Percentiles rank a stretch among this genome's conserved stretches.
Conservation (phyloP, 805 yeast genomes). For the Cephaloascus fragrans region DNA sequence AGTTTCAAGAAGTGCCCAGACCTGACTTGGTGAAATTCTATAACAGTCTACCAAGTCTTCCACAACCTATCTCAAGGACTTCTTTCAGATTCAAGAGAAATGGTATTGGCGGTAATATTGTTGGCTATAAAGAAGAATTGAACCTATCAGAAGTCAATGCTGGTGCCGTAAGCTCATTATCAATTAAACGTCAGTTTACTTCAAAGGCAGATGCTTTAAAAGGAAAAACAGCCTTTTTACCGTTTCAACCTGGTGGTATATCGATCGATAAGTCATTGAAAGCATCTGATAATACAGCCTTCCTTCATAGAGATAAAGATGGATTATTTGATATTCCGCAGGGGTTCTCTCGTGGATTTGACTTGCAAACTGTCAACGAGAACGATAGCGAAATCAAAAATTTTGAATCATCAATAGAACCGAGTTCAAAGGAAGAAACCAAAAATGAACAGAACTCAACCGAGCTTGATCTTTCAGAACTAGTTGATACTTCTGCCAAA, state of each 20-base stretch:
- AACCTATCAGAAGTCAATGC: conserved; percentile 31
- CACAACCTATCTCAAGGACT: conserved; percentile 55
- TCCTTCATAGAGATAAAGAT: conserved; percentile 53
- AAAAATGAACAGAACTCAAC: conserved; percentile 4
- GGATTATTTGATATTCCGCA: conserved; percentile 82
- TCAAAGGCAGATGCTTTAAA: conserved; percentile 49
- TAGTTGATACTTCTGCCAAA: conserved; percentile 3
- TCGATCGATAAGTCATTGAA: conserved; percentile 12
- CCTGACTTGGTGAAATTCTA: conserved; percentile 26
- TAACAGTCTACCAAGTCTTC: conserved; percentile 42
- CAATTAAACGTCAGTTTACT: conserved; percentile 59
- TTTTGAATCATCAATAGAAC: conserved; percentile 1
- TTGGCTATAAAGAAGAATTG: conserved; percentile 48
- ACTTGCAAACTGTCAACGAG: conserved; percentile 7
- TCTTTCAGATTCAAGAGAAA: conserved; percentile 56
- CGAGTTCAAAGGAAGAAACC: neutral
- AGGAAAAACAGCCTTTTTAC: conserved; percentile 70
- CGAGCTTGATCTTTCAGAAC: conserved; percentile 3
- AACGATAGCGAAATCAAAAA: conserved; percentile 3
- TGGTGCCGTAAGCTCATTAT: conserved; percentile 60
- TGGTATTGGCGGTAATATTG: conserved; percentile 70
- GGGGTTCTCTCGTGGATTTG: conserved; percentile 70
- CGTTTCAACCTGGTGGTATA: conserved; percentile 89
- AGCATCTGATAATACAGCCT: conserved; percentile 20
- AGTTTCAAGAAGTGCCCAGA: conserved; percentile 50